Base-by-base conservation (phyloP, 768 basidiomycete species). In the Boletus subparvulus region DNA sequence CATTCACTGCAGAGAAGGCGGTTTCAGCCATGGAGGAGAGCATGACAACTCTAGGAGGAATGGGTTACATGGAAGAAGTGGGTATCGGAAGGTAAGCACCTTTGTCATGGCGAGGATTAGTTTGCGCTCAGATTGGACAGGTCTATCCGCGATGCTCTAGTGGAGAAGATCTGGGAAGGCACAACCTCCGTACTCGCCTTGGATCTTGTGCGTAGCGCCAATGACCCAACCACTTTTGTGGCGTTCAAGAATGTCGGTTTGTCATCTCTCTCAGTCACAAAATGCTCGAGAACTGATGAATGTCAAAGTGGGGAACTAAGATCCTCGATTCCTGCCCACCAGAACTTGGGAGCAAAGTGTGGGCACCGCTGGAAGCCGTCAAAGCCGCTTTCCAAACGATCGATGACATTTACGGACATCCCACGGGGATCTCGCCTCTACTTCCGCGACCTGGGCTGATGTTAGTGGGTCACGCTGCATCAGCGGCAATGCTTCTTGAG, bases 131-230 rank as follows among this genome's bases (percentile, higher is more conserved):
- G 5, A 19, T 33, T 17, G 52, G 43, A 24, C 52, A 80, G 82
- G 37, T 62, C 81, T 14, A 86, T 92, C 30, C 74, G 85, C 5
- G 90, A 92, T 72, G 77, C 77, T 3, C 66, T 87, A 9, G 90
- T 91, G 13, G 90, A 92, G 72, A 87, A 85, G 62, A 90, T 92
- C 41, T 92, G 90, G 89, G 90, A 92, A 70, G 89, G 88, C 0
- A 89, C 88, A 0, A 77, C 79, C 14, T 82, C 81, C 0, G 86
- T 91, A 4, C 78, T 91, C 6, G 78, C 87, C 2, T 69, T 90
- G 48, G 89, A 92, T 66, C 73, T 90, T 39, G 72, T 82, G 10
- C 75, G 88, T 46, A 83, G 83, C 5, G 76, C 80, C 21, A 71
- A 73, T 43, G 79, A 83, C 58, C 75, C 75, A 16, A 57, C 59